A percentile compares a stretch with the other conserved stretches of the same genome.
Evolutionary conservation across 2,329 filamentous ascomycete genomes (phyloP).

Genomic region (Talaromyces sp.): DNA sequence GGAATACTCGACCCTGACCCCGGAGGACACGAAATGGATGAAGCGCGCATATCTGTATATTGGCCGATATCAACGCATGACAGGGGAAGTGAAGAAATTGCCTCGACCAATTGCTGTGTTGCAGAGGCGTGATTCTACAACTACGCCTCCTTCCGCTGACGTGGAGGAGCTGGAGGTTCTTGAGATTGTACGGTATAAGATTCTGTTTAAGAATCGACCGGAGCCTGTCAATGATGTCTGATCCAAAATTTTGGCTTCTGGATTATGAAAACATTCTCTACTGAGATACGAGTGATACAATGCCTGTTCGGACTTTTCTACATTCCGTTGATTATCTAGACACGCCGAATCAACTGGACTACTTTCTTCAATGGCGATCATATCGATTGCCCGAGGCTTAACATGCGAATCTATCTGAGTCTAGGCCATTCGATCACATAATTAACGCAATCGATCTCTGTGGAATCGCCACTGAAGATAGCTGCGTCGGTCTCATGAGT

Average conservation of each 20-base stretch:
- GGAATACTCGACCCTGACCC: conserved; percentile 62
- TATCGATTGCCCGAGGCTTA: no score
- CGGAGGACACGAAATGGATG: conserved; percentile 75
- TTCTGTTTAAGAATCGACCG: conserved; percentile 80
- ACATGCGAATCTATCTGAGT: no score
- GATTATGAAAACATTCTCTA: neutral
- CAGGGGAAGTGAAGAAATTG: conserved; percentile 87
- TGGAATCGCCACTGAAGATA: no score
- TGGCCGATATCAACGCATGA: conserved; percentile 83
- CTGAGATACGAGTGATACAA: neutral
- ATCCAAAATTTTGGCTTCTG: conserved; percentile 3
- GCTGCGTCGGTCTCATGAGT: no score
- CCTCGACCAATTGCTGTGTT: conserved; percentile 78
- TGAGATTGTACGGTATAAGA: conserved; percentile 83
- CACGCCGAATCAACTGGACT: no score
- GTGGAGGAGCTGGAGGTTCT: conserved; percentile 70
- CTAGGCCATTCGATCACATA: no score
- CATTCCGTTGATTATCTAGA: neutral
- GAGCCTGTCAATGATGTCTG: conserved; percentile 70
- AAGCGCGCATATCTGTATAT: conserved; percentile 86
- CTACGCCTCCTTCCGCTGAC: conserved; percentile 10
- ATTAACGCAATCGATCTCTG: no score
- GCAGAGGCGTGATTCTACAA: conserved; percentile 53
- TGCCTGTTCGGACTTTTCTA: no score
- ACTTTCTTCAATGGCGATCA: no score